Conservation (phyloP, 768 basidiomycete genomes). For the Lentinula guzmanii region DNA sequence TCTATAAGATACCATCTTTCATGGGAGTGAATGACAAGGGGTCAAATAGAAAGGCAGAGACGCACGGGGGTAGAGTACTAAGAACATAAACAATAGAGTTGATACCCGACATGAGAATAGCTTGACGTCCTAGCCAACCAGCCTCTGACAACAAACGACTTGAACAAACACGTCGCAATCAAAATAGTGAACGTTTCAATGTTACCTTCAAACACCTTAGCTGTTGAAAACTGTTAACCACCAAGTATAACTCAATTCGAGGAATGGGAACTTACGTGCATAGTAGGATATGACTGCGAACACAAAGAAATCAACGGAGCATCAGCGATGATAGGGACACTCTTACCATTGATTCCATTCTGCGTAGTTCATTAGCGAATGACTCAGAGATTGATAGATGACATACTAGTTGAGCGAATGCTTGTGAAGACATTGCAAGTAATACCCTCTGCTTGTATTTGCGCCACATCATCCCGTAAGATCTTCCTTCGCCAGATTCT, state of each 20-base stretch:
- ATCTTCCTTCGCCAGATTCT: constrained; percentile 65
- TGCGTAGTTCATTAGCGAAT: constrained; percentile 19
- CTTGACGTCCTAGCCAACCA: constrained; percentile 92
- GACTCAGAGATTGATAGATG: not conserved
- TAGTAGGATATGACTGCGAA: constrained; percentile 84
- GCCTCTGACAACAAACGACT: constrained; percentile 52
- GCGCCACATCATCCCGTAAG: constrained; percentile 80
- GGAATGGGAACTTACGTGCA: constrained; percentile 59
- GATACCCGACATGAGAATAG: constrained; percentile 93
- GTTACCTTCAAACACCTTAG: constrained; percentile 86
- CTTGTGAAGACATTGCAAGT: constrained; percentile 92
- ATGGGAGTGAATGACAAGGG: constrained; percentile 8
- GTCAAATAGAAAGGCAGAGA: constrained; percentile 1
- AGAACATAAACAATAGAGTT: constrained; percentile 79
- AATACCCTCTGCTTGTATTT: constrained; percentile 83
- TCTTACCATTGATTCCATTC: constrained; percentile 91
- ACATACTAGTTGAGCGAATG: constrained; percentile 89
- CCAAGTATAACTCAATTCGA: constrained; percentile 2
- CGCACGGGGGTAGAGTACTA: constrained; percentile 80
- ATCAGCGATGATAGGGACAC: not conserved
- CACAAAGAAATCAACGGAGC: not conserved
- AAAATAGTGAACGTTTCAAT: not conserved
- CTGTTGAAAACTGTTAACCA: constrained; percentile 25
- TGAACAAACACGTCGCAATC: not conserved
- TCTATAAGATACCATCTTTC: constrained; percentile 91